These are phyloP conservation scores for Xylaria scruposa DNA, from an alignment of 495 filamentous ascomycete species.

Conservation along the genomic window DNA sequence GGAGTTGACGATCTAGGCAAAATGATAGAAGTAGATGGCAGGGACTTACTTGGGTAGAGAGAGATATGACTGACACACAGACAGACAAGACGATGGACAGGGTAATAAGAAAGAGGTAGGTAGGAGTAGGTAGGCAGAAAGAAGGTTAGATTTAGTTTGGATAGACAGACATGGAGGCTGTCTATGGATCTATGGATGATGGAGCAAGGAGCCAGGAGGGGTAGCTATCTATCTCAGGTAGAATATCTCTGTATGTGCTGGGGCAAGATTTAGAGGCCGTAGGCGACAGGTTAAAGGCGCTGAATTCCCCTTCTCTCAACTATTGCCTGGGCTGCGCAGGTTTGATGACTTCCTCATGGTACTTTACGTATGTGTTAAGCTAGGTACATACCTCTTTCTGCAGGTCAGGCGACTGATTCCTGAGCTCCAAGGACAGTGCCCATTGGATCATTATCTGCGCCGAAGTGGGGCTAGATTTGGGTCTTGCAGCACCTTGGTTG, in stretches of 20 bases:
- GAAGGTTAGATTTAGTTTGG: constrained; percentile 13
- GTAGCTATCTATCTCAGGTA: constrained; percentile 2
- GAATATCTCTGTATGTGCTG: neutral
- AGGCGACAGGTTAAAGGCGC: constrained; percentile 5
- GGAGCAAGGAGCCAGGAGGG: constrained; percentile 16
- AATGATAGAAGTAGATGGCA: neutral
- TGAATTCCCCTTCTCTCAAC: neutral
- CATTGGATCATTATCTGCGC: constrained; percentile 24
- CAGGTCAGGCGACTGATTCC: constrained; percentile 32
- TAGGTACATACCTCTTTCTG: constrained; percentile 24
- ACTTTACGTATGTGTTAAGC: constrained; percentile 24
- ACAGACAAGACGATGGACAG: constrained; percentile 8
- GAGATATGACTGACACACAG: neutral
- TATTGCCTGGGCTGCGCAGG: constrained; percentile 5
- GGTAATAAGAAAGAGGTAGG: neutral
- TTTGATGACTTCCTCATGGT: constrained; percentile 10
- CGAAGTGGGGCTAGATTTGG: constrained; percentile 23
- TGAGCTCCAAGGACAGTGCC: neutral
- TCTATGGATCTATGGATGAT: constrained; percentile 9
- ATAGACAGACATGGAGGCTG: constrained; percentile 19
- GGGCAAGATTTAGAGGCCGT: neutral
- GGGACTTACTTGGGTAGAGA: constrained; percentile 8
- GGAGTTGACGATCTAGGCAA: constrained; percentile 18
- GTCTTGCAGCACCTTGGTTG: constrained; percentile 24
- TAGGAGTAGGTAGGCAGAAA: constrained; percentile 10